Evolutionary conservation across 257 asterid genomes (phyloP).

Genomic region (Solanum neorickii): DNA sequence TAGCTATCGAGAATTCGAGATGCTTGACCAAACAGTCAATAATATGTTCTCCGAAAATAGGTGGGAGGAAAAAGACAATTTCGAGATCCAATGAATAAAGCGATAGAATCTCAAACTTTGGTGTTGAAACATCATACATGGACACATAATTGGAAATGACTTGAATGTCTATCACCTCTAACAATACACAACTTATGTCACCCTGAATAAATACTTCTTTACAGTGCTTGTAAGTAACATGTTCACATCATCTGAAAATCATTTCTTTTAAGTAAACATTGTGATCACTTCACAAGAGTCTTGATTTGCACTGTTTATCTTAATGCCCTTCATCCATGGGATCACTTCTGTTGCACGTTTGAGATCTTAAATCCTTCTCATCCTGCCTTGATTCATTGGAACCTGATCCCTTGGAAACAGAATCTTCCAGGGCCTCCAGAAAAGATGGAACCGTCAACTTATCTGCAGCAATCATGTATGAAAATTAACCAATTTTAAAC

Average conservation of each 20-base stretch:
- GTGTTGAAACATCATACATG: not conserved
- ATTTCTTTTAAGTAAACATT: not conserved
- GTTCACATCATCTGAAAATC: not conserved
- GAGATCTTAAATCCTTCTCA: constrained; percentile 33
- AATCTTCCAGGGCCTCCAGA: constrained; percentile 97
- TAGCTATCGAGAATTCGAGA: not conserved
- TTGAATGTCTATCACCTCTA: not conserved
- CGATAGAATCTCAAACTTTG: not conserved
- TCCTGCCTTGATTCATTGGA: constrained; percentile 33
- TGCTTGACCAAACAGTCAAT: not conserved
- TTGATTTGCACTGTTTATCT: not conserved
- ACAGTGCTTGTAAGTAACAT: not conserved
- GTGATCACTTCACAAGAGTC: not conserved
- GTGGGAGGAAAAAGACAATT: not conserved
- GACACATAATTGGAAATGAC: not conserved
- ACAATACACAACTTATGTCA: not conserved
- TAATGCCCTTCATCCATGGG: constrained; percentile 73
- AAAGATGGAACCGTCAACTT: constrained; percentile 81
- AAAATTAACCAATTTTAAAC: not conserved
- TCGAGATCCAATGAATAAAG: not conserved
- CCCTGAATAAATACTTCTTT: not conserved
- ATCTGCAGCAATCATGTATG: constrained; percentile 29
- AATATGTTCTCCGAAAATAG: not conserved
- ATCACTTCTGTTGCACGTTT: constrained; percentile 33
- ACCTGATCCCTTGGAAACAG: constrained; percentile 36